Percentiles rank a stretch among this genome's conserved stretches.
phyloP scores from a whole-genome alignment of 2,329 filamentous ascomycete genomes.

The Pseudopithomyces chartarum region DNA sequence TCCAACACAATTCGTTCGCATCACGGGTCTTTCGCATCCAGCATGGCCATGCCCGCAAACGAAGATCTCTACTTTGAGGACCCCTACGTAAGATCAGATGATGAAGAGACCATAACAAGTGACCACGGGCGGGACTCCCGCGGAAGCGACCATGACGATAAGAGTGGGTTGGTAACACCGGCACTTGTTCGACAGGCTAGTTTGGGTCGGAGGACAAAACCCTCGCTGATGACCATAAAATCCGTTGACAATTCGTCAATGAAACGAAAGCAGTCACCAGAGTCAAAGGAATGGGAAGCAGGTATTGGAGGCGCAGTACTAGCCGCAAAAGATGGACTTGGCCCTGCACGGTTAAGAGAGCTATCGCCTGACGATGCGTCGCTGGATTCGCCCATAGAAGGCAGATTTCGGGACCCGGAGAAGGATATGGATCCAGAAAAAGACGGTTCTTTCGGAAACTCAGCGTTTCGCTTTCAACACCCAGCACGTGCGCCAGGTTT shows the following conservation, averaged over 20 bases:
- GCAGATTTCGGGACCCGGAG: constrained; percentile 28
- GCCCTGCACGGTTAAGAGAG: not conserved
- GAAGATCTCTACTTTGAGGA: constrained; percentile 49
- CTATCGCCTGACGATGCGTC: constrained; percentile 22
- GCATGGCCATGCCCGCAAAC: constrained; percentile 53
- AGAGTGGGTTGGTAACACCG: constrained; percentile 45
- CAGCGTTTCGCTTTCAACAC: constrained; percentile 39
- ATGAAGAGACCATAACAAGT: constrained; percentile 44
- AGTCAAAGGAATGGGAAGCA: constrained; percentile 13
- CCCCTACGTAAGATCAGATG: constrained; percentile 41
- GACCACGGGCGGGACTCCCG: constrained; percentile 37
- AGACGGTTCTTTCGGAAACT: constrained; percentile 29
- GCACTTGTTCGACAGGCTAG: constrained; percentile 51
- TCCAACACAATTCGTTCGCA: constrained; percentile 49
- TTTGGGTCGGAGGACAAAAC: constrained; percentile 53
- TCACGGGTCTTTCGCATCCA: constrained; percentile 53
- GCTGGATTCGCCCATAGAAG: constrained; percentile 30
- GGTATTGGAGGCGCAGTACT: constrained; percentile 32
- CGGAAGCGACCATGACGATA: constrained; percentile 40
- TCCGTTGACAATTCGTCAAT: constrained; percentile 43
- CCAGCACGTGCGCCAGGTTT: constrained; percentile 36
- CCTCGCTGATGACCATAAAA: constrained; percentile 54
- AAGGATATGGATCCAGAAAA: constrained; percentile 36
- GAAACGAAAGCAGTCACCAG: constrained; percentile 25
- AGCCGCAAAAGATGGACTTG: constrained; percentile 30